These are phyloP conservation scores for Physcomitrellopsis africana DNA, from an alignment of 225 moss, liverwort and hornwort genomes.

Conservation along the genomic window DNA sequence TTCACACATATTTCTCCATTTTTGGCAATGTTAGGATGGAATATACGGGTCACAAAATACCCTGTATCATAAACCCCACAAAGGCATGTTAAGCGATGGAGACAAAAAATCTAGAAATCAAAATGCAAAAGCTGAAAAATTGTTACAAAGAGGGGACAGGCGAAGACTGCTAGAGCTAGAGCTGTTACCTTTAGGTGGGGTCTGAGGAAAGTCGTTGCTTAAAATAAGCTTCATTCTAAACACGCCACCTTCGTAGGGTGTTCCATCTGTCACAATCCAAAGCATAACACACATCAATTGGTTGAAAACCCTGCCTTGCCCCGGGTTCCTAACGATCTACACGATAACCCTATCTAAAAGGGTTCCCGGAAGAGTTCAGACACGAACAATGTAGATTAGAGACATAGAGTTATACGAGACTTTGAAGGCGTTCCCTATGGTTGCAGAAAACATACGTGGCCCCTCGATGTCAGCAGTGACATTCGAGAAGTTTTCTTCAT, in stretches of 20 bases:
- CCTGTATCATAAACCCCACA: constrained; percentile 48
- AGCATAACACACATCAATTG: not conserved
- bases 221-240: constrained; percentile 98
- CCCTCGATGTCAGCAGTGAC: constrained; percentile 97
- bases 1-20: constrained; percentile 99
- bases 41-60: constrained; percentile 95
- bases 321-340: no score
- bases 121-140: not conserved
- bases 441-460: constrained; percentile 58
- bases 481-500: constrained; percentile 97
- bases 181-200: constrained; percentile 87
- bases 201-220: constrained; percentile 94
- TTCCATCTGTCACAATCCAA: constrained; percentile 69
- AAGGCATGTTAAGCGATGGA: not conserved
- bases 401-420: no score
- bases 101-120: constrained; percentile 1
- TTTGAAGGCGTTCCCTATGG: not conserved
- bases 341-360: no score
- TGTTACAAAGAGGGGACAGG: not conserved
- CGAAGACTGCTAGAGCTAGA: not conserved
- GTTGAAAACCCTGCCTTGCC: no score
- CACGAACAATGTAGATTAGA: no score
- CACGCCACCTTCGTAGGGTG: constrained; percentile 98
- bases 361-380: no score
- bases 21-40: constrained; percentile 96